Evolutionary conservation across 495 filamentous ascomycete genomes (phyloP), one percentile per base, ranked within the genome.

Genomic region (Apiosordaria backusii): DNA sequence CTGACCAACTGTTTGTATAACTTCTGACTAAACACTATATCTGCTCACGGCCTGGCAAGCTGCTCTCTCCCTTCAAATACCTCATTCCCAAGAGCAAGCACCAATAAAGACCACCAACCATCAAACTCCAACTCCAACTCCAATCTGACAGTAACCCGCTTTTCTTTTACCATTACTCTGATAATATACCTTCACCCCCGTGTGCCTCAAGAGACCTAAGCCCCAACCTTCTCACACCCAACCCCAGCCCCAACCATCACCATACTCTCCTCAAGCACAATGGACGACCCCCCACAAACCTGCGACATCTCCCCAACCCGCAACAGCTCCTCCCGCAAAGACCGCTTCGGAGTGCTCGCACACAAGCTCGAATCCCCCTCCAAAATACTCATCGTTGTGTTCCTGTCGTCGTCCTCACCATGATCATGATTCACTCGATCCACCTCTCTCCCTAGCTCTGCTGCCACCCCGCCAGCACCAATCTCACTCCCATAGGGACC

Each of bases 11-110:
- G n/a, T 55, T 19, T 55, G 52, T 55, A 55, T 55, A 55, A 55
- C 52, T 55, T 55, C 52, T 55, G n/a, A 7, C n/a, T 55, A 55
- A 23, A 21, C 52, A 55, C n/a, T 55, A 55, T 55, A 19, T 55
- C n/a, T 55, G 9, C 35, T 45, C 16, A 2, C 35, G 35, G 35
- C 35, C 35, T 45, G 10, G 35, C 35, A 45, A 45, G 35, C 35
- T 45, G 10, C 35, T 45, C 35, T 45, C 35, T 45, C 16, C 35
- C 35, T 6, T 45, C 16, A 7, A 45, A 45, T 45, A 15, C n/a
- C n/a, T n/a, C n/a, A n/a, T 45, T 45, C 35, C 35, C 35, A 45
- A 45, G 13, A 45, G 35, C 35, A 45, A n/a, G 35, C 35, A 13
- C 35, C 35, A 45, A 45, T 45, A 45, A 29, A 45, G 13, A 13